Base-by-base conservation (phyloP, 1,284 basidiomycete genomes). In the Golubevia sp. region DNA sequence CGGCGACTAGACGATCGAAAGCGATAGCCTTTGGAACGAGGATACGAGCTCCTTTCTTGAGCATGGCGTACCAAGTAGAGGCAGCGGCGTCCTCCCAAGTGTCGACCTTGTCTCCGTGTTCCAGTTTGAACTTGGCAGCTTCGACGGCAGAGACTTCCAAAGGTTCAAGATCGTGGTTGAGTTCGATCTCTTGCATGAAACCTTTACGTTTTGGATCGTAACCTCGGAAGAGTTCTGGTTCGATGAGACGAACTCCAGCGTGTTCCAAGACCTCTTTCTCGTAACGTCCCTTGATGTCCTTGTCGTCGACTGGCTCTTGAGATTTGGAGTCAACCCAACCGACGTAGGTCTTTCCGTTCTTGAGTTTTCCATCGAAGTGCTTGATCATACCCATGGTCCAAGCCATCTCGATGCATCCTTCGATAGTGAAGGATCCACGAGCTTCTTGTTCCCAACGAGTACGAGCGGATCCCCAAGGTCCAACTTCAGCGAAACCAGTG, bases 351-450 rank as follows among this genome's bases (percentile, higher is more conserved):
- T 91, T 89, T 52, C 93, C 93, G 76, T 92, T 90, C 86, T 97
- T 95, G 79, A 99, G 88, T 66, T 92, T 92, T 21, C 96, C 97
- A 75, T 99, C 93, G 84, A 97, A 94, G 87, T 98, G 94, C 86
- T 96, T 97, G 88, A 98, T 97, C 85, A 90, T 90, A 53, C 97
- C 95, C 92, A 97, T 98, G 86, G 97, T 91, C 94, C 96, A 99
- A 15, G 96, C 95, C 91, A 99, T 95, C 87, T 99, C 96, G 77
- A 99, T 97, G 82, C 92, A 93, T 53, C 95, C 96, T 85, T 97
- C 92, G 77, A 98, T 96, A 62, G 73, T 77, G 58, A 79, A 67
- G 63, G 69, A 66, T 52, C 77, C 75, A 50, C 68, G 71, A 26
- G 75, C 77, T 66, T 79, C 77, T 68, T 76, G 74, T 87, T 99